Conservation (phyloP, 805 yeast species). For the Saturnispora mendoncae region DNA sequence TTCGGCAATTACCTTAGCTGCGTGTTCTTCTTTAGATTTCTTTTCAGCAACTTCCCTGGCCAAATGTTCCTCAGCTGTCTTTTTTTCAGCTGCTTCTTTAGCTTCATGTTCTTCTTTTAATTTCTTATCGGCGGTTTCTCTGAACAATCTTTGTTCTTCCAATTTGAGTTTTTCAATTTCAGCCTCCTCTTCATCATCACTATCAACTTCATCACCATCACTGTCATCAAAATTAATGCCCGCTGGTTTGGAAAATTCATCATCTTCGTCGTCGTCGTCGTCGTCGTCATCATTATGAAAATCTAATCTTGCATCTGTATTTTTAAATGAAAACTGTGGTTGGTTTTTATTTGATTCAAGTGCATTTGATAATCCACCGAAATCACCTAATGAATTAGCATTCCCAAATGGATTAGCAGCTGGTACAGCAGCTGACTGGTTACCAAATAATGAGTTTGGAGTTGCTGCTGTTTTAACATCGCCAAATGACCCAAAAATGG, state of each 20-base stretch:
- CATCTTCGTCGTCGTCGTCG: constrained; percentile 3
- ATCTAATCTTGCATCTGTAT: constrained; percentile 4
- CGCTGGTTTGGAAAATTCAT: constrained; percentile 7
- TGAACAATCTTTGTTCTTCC: neutral
- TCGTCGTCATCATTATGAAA: constrained; percentile 10
- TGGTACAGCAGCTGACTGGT: neutral
- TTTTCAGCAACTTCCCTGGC: neutral
- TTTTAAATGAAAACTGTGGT: neutral
- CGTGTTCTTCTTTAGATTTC: neutral
- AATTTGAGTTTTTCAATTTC: neutral
- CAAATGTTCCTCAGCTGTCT: neutral
- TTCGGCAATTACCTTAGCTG: neutral
- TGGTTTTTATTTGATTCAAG: neutral
- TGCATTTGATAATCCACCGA: neutral
- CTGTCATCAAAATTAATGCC: constrained; percentile 7
- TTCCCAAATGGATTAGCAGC: constrained; percentile 6
- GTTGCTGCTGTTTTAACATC: neutral
- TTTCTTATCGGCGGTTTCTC: neutral
- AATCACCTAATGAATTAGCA: constrained; percentile 1
- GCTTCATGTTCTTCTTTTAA: neutral
- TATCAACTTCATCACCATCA: constrained; percentile 8
- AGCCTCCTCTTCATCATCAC: too few species aligned
- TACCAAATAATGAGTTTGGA: neutral
- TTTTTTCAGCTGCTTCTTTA: constrained; percentile 4
- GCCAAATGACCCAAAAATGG: neutral